Evolutionary conservation across 129 eudicot species (phyloP).

Genomic region (Flaveria bidentis): DNA sequence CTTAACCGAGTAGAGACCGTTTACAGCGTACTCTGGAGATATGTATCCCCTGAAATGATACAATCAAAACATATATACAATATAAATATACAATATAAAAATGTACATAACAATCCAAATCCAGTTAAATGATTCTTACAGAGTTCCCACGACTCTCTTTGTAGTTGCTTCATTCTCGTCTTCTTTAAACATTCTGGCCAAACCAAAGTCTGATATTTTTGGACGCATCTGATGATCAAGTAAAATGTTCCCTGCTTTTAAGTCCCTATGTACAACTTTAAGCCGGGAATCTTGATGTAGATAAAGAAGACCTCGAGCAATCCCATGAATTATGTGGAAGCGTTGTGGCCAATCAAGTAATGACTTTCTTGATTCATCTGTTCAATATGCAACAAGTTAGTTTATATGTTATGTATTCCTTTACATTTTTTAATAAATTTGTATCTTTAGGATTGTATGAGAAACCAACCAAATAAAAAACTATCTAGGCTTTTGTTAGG

Average conservation of each 20-base stretch:
- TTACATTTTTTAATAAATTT: not conserved
- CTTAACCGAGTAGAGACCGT: constrained; percentile 40
- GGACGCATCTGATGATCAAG: not conserved
- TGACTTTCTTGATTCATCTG: constrained; percentile 4
- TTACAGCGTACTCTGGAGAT: constrained; percentile 33
- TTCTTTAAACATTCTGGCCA: constrained; percentile 11
- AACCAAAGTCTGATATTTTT: constrained; percentile 2
- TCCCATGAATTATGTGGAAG: constrained; percentile 10
- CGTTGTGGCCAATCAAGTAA: constrained; percentile 11
- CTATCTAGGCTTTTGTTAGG: constrained; percentile 61
- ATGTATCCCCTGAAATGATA: constrained; percentile 38
- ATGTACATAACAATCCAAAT: not conserved
- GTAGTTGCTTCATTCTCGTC: constrained; percentile 2
- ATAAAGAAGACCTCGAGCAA: constrained; percentile 18
- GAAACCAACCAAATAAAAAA: constrained; percentile 53
- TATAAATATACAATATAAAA: too few relatives aligned
- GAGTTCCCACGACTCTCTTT: constrained; percentile 5
- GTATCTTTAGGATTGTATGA: not conserved
- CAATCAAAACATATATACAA: not conserved
- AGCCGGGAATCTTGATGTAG: constrained; percentile 4
- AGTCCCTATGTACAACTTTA: constrained; percentile 5
- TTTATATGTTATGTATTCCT: not conserved
- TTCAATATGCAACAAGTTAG: not conserved
- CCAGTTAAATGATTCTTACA: not conserved
- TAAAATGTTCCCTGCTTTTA: constrained; percentile 2